phyloP scores from a whole-genome alignment of 1,284 basidiomycete genomes.

The Rhodotorula sp. region DNA sequence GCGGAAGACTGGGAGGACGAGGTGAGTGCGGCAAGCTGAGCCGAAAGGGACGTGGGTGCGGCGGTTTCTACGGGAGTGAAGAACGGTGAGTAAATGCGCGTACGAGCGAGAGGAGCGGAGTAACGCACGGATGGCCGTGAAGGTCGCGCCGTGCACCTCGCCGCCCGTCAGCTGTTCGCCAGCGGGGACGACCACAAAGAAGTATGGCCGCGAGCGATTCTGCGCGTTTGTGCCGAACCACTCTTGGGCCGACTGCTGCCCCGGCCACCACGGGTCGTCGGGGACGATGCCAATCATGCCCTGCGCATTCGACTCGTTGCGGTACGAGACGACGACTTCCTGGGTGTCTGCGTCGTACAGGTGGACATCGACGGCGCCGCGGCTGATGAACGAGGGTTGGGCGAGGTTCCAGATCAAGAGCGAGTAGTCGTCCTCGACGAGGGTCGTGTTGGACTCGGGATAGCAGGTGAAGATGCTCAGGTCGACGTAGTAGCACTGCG shows the following conservation, averaged over 20 bases:
- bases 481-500: constrained; percentile 51
- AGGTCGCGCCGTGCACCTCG: constrained; percentile 65
- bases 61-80: constrained; percentile 28
- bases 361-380: constrained; percentile 62
- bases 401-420: constrained; percentile 7
- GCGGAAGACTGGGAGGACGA: constrained; percentile 27
- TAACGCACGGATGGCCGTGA: constrained; percentile 71
- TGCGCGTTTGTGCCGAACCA: constrained; percentile 49
- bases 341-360: constrained; percentile 67
- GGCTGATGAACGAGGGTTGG: constrained; percentile 6
- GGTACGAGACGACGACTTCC: constrained; percentile 41
- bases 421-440: constrained; percentile 69
- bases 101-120: not conserved
- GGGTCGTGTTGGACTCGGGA: constrained; percentile 58
- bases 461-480: constrained; percentile 72
- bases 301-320: constrained; percentile 59
- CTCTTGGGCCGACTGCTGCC: constrained; percentile 55
- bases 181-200: constrained; percentile 66
- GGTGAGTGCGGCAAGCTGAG: constrained; percentile 27
- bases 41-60: constrained; percentile 31
- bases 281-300: constrained; percentile 62
- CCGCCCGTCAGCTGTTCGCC: constrained; percentile 60
- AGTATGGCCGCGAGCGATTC: constrained; percentile 66
- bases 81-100: not conserved
- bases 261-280: constrained; percentile 68